Percentiles rank a stretch among this genome's conserved stretches.
Evolutionary conservation across 169 alveolate species (phyloP).

Genomic region (Plasmodium billcollinsi): DNA sequence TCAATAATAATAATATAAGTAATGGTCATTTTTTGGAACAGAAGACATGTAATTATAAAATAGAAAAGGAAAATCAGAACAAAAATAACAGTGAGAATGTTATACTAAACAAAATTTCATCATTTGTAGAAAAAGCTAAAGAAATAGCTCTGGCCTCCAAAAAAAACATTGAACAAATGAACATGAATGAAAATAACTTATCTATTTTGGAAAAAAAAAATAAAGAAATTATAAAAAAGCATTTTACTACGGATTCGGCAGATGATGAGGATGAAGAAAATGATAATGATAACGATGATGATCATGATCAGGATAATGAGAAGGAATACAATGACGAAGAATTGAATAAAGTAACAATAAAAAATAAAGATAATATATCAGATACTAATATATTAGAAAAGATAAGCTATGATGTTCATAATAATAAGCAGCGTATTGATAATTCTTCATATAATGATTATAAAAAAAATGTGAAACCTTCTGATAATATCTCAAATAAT

Average conservation of each 20-base stretch:
- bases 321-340: slow-evolving; percentile 16
- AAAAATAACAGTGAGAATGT: slow-evolving; percentile 17
- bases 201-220: slow-evolving; percentile 51
- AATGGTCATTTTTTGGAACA: not conserved
- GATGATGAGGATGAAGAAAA: slow-evolving; percentile 29
- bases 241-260: slow-evolving; percentile 60
- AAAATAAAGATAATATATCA: not conserved
- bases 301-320: not conserved
- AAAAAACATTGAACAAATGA: slow-evolving; percentile 64
- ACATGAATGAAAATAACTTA: slow-evolving; percentile 32
- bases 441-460: not conserved
- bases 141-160: slow-evolving; percentile 64
- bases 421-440: not conserved
- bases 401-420: not conserved
- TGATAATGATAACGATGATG: slow-evolving; percentile 17
- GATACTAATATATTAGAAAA: not conserved
- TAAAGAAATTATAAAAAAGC: slow-evolving; percentile 62
- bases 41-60: not conserved
- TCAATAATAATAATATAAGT: not conserved
- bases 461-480: not conserved
- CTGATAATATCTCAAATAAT: too few relatives aligned
- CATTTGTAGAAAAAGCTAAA: slow-evolving; percentile 46
- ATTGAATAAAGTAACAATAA: slow-evolving; percentile 19
- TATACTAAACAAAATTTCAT: slow-evolving; percentile 19
- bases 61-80: not conserved